A percentile compares a stretch with the other conserved stretches of the same genome.
These are phyloP conservation scores for Plasmodium berghei DNA, from an alignment of 169 alveolate genomes.

Conservation along the genomic window DNA sequence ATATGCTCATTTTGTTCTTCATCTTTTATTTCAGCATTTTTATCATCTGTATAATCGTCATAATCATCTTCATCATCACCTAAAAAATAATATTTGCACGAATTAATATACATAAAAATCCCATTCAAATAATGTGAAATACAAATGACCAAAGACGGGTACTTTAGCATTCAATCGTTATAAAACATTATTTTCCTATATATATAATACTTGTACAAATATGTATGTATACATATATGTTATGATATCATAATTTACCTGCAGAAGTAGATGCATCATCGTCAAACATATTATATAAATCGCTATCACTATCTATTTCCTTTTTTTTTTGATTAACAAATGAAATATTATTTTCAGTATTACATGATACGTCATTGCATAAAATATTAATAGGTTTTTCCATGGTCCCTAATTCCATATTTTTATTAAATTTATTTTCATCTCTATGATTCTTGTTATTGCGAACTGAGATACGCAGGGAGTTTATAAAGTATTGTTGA, in stretches of 20 bases:
- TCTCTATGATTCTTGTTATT: constrained; percentile 4
- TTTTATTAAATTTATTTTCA: background rate
- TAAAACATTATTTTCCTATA: too few relatives aligned
- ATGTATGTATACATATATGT: too few relatives aligned
- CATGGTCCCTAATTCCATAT: constrained; percentile 13
- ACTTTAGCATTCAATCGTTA: too few relatives aligned
- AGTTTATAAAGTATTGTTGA: constrained; percentile 2
- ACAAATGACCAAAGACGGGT: too few relatives aligned
- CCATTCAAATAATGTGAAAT: too few relatives aligned
- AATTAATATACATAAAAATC: too few relatives aligned
- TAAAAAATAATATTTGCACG: background rate
- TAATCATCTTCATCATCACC: constrained; percentile 78
- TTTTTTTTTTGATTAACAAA: constrained; percentile 20
- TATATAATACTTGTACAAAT: too few relatives aligned
- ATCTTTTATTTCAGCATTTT: constrained; percentile 1
- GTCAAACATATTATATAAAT: background rate
- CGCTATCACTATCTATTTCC: constrained; percentile 16
- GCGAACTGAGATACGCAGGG: constrained; percentile 5
- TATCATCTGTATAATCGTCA: background rate
- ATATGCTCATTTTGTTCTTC: background rate
- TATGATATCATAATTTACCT: constrained; percentile 21
- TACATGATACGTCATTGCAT: constrained; percentile 7
- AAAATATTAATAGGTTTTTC: constrained; percentile 14
- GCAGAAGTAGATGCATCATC: constrained; percentile 60
- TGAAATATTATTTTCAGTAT: constrained; percentile 11